phyloP scores from a whole-genome alignment of 1,284 basidiomycete genomes.

The Cutaneotrichosporon sp. region DNA sequence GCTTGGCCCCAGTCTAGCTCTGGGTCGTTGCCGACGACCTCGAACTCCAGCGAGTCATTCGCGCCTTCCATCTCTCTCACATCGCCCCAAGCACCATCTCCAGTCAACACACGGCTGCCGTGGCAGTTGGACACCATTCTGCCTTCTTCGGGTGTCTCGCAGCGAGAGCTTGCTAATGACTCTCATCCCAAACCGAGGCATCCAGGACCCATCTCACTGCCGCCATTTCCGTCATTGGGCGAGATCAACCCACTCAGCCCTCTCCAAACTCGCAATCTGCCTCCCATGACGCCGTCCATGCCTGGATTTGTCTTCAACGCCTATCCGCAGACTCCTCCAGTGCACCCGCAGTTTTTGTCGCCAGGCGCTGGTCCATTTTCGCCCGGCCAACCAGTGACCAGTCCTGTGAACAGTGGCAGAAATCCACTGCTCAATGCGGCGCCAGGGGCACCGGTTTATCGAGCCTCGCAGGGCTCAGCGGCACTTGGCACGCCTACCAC shows the following conservation, averaged over 20 bases:
- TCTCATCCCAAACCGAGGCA: constrained; percentile 13
- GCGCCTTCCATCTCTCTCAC: not conserved
- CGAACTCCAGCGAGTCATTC: not conserved
- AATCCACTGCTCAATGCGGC: constrained; percentile 48
- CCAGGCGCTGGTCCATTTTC: constrained; percentile 45
- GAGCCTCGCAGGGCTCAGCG: constrained; percentile 29
- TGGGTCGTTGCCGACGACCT: not conserved
- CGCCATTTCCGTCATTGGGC: constrained; percentile 32
- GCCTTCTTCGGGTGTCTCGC: not conserved
- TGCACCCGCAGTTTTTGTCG: constrained; percentile 40
- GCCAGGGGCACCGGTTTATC: constrained; percentile 47
- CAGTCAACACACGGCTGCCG: constrained; percentile 17
- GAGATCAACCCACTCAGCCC: constrained; percentile 38
- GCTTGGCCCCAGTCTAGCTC: constrained; percentile 6
- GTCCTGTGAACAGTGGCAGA: constrained; percentile 32
- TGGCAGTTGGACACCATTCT: constrained; percentile 26
- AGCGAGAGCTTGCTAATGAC: not conserved
- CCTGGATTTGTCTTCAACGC: constrained; percentile 49
- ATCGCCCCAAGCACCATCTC: not conserved
- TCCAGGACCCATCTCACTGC: constrained; percentile 44
- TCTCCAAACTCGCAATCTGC: constrained; percentile 39
- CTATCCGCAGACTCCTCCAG: constrained; percentile 46
- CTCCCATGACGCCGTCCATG: constrained; percentile 50
- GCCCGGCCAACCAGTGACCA: constrained; percentile 44
- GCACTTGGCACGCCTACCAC: constrained; percentile 43